phyloP scores from a whole-genome alignment of 2,329 filamentous ascomycete species.

The Microdochium trichocladiopsis region DNA sequence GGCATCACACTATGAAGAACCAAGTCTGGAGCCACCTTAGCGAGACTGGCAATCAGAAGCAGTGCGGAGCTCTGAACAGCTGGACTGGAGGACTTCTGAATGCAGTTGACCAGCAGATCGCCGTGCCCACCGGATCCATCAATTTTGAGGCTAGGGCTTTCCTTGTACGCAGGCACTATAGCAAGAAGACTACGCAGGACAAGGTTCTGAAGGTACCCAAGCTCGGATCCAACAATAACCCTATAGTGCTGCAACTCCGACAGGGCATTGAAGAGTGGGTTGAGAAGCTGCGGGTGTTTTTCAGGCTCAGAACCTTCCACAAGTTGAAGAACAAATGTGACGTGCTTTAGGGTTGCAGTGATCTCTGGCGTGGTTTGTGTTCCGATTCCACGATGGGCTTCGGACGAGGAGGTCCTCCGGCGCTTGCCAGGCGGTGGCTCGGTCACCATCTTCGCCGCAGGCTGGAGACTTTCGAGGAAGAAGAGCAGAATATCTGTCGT shows the following conservation, averaged over 20 bases:
- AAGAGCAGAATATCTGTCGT: slow-evolving; percentile 64
- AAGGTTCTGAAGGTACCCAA: slow-evolving; percentile 84
- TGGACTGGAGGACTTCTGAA: slow-evolving; percentile 83
- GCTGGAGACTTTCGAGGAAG: slow-evolving; percentile 69
- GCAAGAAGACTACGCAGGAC: slow-evolving; percentile 74
- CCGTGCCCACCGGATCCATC: slow-evolving; percentile 77
- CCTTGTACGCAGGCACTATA: slow-evolving; percentile 74
- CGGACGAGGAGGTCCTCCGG: slow-evolving; percentile 68
- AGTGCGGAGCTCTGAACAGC: slow-evolving; percentile 91
- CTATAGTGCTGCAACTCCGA: slow-evolving; percentile 82
- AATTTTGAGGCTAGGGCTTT: slow-evolving; percentile 53
- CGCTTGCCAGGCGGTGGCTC: slow-evolving; percentile 71
- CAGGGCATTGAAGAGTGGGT: slow-evolving; percentile 76
- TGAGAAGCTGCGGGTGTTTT: slow-evolving; percentile 68
- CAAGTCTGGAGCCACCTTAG: slow-evolving; percentile 80
- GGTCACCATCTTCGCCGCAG: slow-evolving; percentile 64
- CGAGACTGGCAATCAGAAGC: slow-evolving; percentile 78
- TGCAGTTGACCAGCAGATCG: slow-evolving; percentile 88
- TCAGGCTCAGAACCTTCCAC: slow-evolving; percentile 75
- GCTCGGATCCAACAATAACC: slow-evolving; percentile 72
- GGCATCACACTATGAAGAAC: slow-evolving; percentile 98
- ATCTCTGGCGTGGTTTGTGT: slow-evolving; percentile 59
- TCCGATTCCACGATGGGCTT: slow-evolving; percentile 52
- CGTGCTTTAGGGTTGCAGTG: slow-evolving; percentile 60
- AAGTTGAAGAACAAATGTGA: slow-evolving; percentile 83